Evolutionary conservation across 148 eudicot species (phyloP), one percentile per base, ranked within the genome.

Genomic region (Gaultheria prostrata): DNA sequence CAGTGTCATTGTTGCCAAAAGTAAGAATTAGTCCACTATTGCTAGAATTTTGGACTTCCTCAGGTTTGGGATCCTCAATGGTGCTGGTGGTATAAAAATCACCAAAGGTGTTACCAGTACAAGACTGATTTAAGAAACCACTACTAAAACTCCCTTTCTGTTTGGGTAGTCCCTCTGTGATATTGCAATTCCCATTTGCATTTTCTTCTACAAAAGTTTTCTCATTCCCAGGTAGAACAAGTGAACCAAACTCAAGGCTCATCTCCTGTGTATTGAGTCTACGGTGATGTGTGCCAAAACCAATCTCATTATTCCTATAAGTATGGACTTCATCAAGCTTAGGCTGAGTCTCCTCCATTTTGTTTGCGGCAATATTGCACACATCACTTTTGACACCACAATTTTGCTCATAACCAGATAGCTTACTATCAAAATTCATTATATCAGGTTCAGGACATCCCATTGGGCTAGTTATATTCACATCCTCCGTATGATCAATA

Each of bases 11-110:
- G 72, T 83, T 83, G 73, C 86, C 88, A 86, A 90, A 94, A 86
- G 88, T 90, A 86, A 91, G 90, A 75, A 89, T 86, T 67, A 88
- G 53, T 80, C 90, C 92, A 75, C 85, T 80, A 84, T 81, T 82
- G 79, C 85, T 84, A 18, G 90, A 79, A 84, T 57, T 86, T n/a
- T 80, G 90, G 30, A 82, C 82, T 79, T 86, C 84, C 49, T 87
- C 85, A 83, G 88, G 84, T 84, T 87, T 90, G 79, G 89, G 90
- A 46, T 85, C 89, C 82, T 87, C 83, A 74, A 82, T 86, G 30
- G 91, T 65, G 71, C 78, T 81, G 78, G 82, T 86, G 61, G 79
- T 77, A 84, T 79, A 82, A 35, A 79, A 84, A 82, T 86, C 79
- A 89, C 81, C 82, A 85, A 87, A 86, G 51, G 84, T 81, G 46